These are phyloP conservation scores for Lyophyllum atratum DNA, from an alignment of 768 basidiomycete species.

Conservation along the genomic window DNA sequence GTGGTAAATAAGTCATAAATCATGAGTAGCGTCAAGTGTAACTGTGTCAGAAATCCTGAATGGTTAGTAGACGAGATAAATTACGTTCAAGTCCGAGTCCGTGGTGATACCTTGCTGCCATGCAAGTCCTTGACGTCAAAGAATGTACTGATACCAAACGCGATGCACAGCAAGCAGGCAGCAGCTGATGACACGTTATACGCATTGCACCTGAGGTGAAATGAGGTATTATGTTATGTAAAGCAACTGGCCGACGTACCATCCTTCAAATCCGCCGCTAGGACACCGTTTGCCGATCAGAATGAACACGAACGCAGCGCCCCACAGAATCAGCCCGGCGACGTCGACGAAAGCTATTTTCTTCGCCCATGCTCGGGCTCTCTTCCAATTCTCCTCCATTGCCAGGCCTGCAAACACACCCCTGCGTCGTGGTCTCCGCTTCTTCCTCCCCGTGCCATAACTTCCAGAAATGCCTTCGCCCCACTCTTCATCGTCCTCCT, in stretches of 20 bases:
- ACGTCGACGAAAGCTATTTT: constrained; percentile 54
- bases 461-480: constrained; percentile 38
- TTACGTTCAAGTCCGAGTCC: constrained; percentile 55
- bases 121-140: constrained; percentile 69
- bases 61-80: background rate
- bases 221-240: background rate
- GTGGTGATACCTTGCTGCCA: constrained; percentile 60
- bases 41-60: background rate
- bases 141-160: constrained; percentile 58
- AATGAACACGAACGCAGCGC: constrained; percentile 58
- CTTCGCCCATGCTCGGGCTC: constrained; percentile 54
- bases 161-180: constrained; percentile 56
- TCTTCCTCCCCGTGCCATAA: constrained; percentile 33
- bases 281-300: constrained; percentile 66
- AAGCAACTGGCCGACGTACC: constrained; percentile 39
- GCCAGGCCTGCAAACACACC: constrained; percentile 61
- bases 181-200: constrained; percentile 69
- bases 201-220: constrained; percentile 58
- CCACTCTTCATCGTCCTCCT: constrained; percentile 41
- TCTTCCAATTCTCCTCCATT: constrained; percentile 65
- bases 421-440: constrained; percentile 39
- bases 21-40: background rate
- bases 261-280: constrained; percentile 60
- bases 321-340: constrained; percentile 52
- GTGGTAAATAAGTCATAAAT: constrained; percentile 2